Percentiles rank a stretch among this genome's conserved stretches.
These are phyloP conservation scores for Mortierella claussenii DNA, from an alignment of 192 early-diverging fungal genomes.

Conservation along the genomic window DNA sequence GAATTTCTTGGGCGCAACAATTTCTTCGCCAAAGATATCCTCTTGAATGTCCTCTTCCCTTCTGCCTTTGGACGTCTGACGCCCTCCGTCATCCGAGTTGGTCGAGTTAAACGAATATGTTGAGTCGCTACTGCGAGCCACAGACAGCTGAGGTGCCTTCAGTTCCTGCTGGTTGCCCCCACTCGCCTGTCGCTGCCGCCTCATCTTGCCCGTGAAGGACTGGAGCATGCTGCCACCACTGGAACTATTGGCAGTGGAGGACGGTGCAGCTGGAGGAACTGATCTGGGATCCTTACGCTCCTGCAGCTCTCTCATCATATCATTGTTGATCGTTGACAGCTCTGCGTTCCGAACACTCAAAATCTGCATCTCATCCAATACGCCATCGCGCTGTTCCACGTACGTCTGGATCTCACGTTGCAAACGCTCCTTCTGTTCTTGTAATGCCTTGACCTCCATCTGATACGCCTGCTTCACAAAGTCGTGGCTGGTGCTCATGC, in stretches of 20 bases:
- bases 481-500: conserved; percentile 55
- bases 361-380: conserved; percentile 61
- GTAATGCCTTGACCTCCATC: conserved; percentile 58
- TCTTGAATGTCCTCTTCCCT: conserved; percentile 45
- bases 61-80: conserved; percentile 19
- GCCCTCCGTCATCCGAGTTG: conserved; percentile 23
- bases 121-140: conserved; percentile 38
- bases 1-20: conserved; percentile 61
- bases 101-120: conserved; percentile 37
- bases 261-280: conserved; percentile 10
- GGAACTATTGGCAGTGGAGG: conserved; percentile 19
- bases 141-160: conserved; percentile 13
- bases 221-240: conserved; percentile 9
- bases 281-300: conserved; percentile 34
- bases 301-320: conserved; percentile 58
- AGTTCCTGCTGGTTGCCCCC: conserved; percentile 48
- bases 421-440: conserved; percentile 57
- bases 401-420: conserved; percentile 56
- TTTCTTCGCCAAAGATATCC: conserved; percentile 50
- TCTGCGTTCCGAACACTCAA: conserved; percentile 66
- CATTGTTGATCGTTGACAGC: conserved; percentile 65
- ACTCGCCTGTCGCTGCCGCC: conserved; percentile 31
- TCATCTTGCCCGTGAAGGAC: conserved; percentile 35
- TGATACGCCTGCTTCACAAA: conserved; percentile 58
- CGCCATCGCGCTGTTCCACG: conserved; percentile 58